A percentile compares a stretch with the other conserved stretches of the same genome.
Conservation (phyloP, 345 rosid genomes). For the Punica granatum region DNA sequence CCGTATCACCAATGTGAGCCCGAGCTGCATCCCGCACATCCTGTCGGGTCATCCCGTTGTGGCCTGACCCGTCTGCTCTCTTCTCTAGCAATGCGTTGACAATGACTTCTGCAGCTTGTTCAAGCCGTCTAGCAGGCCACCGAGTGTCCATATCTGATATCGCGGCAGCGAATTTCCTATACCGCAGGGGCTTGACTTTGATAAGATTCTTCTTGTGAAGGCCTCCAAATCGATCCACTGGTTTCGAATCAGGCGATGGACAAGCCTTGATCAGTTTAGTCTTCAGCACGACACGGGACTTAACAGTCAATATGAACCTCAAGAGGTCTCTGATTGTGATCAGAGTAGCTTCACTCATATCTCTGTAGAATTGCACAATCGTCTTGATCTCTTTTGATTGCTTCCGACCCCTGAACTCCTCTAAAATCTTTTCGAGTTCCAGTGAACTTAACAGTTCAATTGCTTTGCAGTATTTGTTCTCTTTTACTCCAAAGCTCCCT, state of each 20-base stretch:
- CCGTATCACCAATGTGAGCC: conserved; percentile 84
- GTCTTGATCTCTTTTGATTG: conserved; percentile 30
- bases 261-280: conserved; percentile 20
- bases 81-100: conserved; percentile 53
- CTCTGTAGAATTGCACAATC: conserved; percentile 44
- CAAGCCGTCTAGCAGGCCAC: conserved; percentile 77
- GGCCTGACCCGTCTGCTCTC: conserved; percentile 25
- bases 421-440: conserved; percentile 39
- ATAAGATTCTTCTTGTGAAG: conserved; percentile 21
- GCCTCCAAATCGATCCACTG: conserved; percentile 15
- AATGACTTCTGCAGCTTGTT: conserved; percentile 72
- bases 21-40: conserved; percentile 90
- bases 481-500: conserved; percentile 73
- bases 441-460: conserved; percentile 55
- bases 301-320: conserved; percentile 60
- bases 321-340: conserved; percentile 63
- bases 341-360: conserved; percentile 52
- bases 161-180: conserved; percentile 33
- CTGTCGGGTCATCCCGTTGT: conserved; percentile 71
- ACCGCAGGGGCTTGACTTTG: conserved; percentile 32
- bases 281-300: conserved; percentile 28
- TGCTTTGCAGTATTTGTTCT: conserved; percentile 49
- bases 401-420: conserved; percentile 29
- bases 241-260: conserved; percentile 9
- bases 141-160: conserved; percentile 55